Percentiles rank a stretch among this genome's conserved stretches.
Conservation (phyloP, 805 yeast species). For the Hanseniaspora jakobsenii region DNA sequence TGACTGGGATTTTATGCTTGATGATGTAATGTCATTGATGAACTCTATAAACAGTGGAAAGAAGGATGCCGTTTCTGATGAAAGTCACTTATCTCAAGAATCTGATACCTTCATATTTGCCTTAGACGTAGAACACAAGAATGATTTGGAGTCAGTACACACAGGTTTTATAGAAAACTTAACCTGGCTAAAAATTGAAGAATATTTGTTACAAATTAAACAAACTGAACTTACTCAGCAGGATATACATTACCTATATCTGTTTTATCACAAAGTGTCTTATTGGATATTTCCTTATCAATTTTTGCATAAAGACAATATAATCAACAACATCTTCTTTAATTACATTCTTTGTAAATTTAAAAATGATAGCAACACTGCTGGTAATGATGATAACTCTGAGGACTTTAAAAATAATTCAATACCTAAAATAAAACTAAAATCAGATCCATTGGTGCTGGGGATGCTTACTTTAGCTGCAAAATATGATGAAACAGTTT, state of each 20-base stretch:
- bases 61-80: not conserved
- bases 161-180: too few species aligned
- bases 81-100: too few species aligned
- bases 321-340: conserved; percentile 16
- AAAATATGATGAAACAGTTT: conserved; percentile 16
- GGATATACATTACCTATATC: conserved; percentile 16
- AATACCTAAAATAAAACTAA: too few species aligned
- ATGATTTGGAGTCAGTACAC: too few species aligned
- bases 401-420: too few species aligned
- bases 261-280: conserved; percentile 17
- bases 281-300: conserved; percentile 20
- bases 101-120: too few species aligned
- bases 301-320: conserved; percentile 11
- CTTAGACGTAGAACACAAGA: too few species aligned
- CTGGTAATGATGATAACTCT: not conserved
- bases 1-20: conserved; percentile 9
- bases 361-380: not conserved
- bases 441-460: conserved; percentile 7
- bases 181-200: conserved; percentile 16
- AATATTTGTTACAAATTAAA: not conserved
- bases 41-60: not conserved
- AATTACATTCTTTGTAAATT: conserved; percentile 11
- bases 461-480: conserved; percentile 19
- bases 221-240: not conserved
- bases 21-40: conserved; percentile 5